Conservation (phyloP, 768 basidiomycete species). For the Tylopilus plumbeoviolaceoides region DNA sequence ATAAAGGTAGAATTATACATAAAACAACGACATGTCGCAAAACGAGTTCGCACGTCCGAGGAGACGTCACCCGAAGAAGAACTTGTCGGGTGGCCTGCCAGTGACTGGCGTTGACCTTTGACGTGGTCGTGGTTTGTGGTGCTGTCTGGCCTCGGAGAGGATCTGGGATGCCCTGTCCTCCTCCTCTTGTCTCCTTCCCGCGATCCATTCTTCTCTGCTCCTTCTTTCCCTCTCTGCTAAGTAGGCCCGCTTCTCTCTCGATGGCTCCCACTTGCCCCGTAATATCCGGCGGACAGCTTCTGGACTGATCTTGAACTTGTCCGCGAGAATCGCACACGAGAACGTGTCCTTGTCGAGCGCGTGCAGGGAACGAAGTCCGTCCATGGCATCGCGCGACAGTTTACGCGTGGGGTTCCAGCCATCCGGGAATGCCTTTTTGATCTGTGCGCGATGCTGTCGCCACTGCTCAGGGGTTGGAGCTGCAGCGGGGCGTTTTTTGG, state of each 20-base stretch:
- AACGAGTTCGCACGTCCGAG: conserved; percentile 13
- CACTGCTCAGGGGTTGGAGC: conserved; percentile 42
- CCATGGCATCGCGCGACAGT: conserved; percentile 81
- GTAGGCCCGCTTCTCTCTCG: conserved; percentile 46
- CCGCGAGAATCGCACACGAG: conserved; percentile 64
- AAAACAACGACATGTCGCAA: background rate
- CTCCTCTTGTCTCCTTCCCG: conserved; percentile 41
- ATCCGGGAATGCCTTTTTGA: conserved; percentile 53
- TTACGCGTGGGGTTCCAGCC: conserved; percentile 81
- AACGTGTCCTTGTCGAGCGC: conserved; percentile 59
- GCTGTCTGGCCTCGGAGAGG: conserved; percentile 19
- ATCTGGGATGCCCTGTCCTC: conserved; percentile 35
- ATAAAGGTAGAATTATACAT: background rate
- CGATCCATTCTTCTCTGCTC: conserved; percentile 37
- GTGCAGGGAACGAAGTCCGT: conserved; percentile 66
- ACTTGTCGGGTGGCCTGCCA: conserved; percentile 32
- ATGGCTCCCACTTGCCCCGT: conserved; percentile 68
- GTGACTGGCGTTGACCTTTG: conserved; percentile 22
- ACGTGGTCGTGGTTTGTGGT: conserved; percentile 10
- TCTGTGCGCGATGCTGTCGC: conserved; percentile 45
- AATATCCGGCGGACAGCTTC: conserved; percentile 80
- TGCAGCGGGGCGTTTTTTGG: conserved; percentile 11
- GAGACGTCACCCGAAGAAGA: conserved; percentile 39
- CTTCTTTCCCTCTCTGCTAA: conserved; percentile 50
- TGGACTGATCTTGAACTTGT: conserved; percentile 72